These are phyloP conservation scores for Protomyces inundatus DNA, from an alignment of 1,139 yeast species.

Conservation along the genomic window DNA sequence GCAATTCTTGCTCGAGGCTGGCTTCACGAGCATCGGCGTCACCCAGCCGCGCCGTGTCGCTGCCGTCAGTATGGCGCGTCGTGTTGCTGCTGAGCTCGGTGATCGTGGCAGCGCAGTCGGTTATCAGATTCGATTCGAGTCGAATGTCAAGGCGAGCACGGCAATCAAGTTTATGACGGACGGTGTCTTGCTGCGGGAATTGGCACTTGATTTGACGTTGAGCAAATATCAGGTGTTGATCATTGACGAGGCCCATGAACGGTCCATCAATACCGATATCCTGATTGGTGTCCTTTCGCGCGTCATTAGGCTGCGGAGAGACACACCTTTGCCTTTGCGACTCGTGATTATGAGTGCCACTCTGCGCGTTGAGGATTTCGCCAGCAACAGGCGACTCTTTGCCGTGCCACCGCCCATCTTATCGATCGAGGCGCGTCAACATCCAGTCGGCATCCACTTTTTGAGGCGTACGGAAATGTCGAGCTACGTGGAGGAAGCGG, in stretches of 20 bases:
- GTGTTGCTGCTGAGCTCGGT: slow-evolving; percentile 82
- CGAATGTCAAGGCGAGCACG: slow-evolving; percentile 63
- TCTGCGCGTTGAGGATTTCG: slow-evolving; percentile 82
- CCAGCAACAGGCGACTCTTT: slow-evolving; percentile 71
- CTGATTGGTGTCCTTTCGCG: slow-evolving; percentile 91
- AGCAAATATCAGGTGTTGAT: slow-evolving; percentile 77
- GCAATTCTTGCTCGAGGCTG: slow-evolving; percentile 84
- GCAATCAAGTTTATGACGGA: slow-evolving; percentile 96
- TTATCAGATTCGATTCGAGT: slow-evolving; percentile 86
- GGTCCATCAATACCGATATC: slow-evolving; percentile 92
- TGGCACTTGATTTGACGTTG: slow-evolving; percentile 78
- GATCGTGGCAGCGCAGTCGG: slow-evolving; percentile 69
- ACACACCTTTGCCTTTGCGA: slow-evolving; percentile 49
- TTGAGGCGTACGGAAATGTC: slow-evolving; percentile 62
- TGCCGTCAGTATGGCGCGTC: slow-evolving; percentile 92
- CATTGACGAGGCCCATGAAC: slow-evolving; percentile 97
- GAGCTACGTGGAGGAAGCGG: slow-evolving; percentile 82
- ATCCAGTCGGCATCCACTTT: slow-evolving; percentile 89
- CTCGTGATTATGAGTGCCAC: slow-evolving; percentile 87
- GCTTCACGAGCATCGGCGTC: slow-evolving; percentile 82
- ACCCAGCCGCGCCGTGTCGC: slow-evolving; percentile 99
- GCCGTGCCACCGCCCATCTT: slow-evolving; percentile 79
- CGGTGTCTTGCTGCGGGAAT: slow-evolving; percentile 89
- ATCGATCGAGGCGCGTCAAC: slow-evolving; percentile 90
- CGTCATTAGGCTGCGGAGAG: slow-evolving; percentile 61